phyloP scores from a whole-genome alignment of 805 yeast species.

The Yarrowia deformans region DNA sequence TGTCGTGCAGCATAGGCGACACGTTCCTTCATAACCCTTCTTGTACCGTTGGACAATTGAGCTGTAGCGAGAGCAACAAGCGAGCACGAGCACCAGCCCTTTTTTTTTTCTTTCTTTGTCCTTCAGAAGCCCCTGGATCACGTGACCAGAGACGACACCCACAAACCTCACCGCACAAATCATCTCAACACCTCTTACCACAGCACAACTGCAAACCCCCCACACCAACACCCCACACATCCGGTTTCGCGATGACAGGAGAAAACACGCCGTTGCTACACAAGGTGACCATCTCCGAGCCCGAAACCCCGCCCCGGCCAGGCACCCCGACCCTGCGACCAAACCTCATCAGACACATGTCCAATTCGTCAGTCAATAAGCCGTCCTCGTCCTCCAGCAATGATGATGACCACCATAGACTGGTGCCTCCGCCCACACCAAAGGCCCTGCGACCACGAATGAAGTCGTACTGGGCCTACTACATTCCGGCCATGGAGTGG shows the following conservation, averaged over 20 bases:
- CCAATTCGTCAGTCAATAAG: conserved; percentile 12
- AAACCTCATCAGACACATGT: conserved; percentile 30
- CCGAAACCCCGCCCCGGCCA: conserved; percentile 16
- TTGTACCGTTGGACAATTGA: background rate
- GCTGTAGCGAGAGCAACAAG: background rate
- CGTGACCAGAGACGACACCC: too few relatives aligned
- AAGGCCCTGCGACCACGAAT: conserved; percentile 39
- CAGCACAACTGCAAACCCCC: background rate
- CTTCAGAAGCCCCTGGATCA: background rate
- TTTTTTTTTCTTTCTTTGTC: too few relatives aligned
- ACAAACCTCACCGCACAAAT: too few relatives aligned
- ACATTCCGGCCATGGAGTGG: conserved; percentile 66
- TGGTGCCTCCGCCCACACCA: conserved; percentile 32
- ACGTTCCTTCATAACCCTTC: conserved; percentile 25
- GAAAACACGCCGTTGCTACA: conserved; percentile 33
- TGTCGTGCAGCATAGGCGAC: conserved; percentile 32
- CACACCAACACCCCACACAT: background rate
- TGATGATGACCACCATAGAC: conserved; percentile 2
- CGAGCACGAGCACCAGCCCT: too few relatives aligned
- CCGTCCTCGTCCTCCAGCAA: conserved; percentile 9
- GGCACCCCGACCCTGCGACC: conserved; percentile 33
- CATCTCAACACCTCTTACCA: too few relatives aligned
- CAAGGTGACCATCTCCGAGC: conserved; percentile 35
- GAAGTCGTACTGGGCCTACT: conserved; percentile 55
- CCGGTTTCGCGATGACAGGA: conserved; percentile 16